Percentiles rank a stretch among this genome's conserved stretches.
Evolutionary conservation across 345 rosid species (phyloP).

Genomic region (Punica granatum): DNA sequence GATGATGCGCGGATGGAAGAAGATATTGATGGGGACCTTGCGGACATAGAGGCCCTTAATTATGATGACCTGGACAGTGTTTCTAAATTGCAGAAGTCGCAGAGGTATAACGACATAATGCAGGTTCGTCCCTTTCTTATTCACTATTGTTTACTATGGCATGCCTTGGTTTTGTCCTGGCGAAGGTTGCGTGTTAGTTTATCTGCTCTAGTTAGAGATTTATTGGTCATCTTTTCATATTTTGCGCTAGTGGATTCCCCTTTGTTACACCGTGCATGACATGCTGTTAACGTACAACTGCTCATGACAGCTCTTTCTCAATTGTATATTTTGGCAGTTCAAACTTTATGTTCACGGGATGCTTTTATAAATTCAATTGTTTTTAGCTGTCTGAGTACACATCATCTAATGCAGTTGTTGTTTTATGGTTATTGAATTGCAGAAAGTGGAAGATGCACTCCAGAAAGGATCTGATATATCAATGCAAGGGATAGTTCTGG

Average conservation of each 20-base stretch:
- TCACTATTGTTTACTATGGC: not conserved
- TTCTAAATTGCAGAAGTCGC: conserved; percentile 74
- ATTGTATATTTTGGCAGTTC: not conserved
- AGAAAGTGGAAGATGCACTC: conserved; percentile 82
- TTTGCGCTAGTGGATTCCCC: not conserved
- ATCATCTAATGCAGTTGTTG: not conserved
- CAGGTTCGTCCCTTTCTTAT: conserved; percentile 35
- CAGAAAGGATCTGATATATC: conserved; percentile 55
- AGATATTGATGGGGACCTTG: conserved; percentile 72
- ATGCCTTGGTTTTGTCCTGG: not conserved
- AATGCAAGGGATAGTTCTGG: conserved; percentile 58
- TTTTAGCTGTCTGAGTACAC: not conserved
- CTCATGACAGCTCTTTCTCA: not conserved
- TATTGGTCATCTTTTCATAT: not conserved
- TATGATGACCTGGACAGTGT: conserved; percentile 82
- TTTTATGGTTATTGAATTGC: conserved; percentile 14
- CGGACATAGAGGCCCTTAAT: conserved; percentile 66
- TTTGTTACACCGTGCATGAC: not conserved
- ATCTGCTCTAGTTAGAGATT: not conserved
- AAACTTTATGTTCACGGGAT: not conserved
- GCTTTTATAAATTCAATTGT: not conserved
- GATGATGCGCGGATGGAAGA: conserved; percentile 65
- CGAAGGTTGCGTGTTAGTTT: not conserved
- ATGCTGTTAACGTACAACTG: not conserved
- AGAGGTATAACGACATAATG: conserved; percentile 73